These are phyloP conservation scores for Microbotryomycetes sp. DNA, from an alignment of 1,284 basidiomycete genomes.

Conservation along the genomic window DNA sequence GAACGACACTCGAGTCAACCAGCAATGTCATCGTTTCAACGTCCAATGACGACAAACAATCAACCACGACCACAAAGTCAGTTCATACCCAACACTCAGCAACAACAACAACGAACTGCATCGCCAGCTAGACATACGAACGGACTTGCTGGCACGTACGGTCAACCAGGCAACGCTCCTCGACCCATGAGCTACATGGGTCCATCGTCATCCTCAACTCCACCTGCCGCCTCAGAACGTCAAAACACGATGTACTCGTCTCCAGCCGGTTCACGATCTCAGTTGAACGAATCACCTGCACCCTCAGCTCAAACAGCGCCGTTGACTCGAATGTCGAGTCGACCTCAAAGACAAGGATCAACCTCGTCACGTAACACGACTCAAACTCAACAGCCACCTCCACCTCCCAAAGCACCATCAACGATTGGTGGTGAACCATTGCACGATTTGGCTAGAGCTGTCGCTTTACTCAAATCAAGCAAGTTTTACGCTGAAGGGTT, in stretches of 20 bases:
- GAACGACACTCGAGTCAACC: neutral
- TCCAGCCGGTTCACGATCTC: neutral
- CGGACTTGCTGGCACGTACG: too few relatives aligned
- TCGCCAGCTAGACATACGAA: neutral
- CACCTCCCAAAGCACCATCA: slow-evolving; percentile 1
- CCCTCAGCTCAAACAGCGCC: neutral
- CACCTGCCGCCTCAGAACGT: too few relatives aligned
- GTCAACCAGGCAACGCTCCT: neutral
- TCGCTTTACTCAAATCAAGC: slow-evolving; percentile 21
- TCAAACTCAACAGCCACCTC: neutral
- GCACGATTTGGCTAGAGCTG: slow-evolving; percentile 25
- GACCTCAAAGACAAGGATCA: neutral
- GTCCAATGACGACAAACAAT: neutral
- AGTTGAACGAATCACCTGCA: neutral
- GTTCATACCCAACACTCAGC: too few relatives aligned
- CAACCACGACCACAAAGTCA: neutral
- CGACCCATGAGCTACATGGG: neutral
- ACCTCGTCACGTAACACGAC: neutral
- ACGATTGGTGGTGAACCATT: slow-evolving; percentile 31
- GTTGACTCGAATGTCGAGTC: neutral
- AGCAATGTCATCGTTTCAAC: neutral
- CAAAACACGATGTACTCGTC: neutral
- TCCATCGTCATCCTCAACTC: neutral
- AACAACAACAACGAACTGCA: neutral
- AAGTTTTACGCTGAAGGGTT: slow-evolving; percentile 33